Evolutionary conservation across 2,329 filamentous ascomycete genomes (phyloP).

Genomic region (Clarireedia paspali): DNA sequence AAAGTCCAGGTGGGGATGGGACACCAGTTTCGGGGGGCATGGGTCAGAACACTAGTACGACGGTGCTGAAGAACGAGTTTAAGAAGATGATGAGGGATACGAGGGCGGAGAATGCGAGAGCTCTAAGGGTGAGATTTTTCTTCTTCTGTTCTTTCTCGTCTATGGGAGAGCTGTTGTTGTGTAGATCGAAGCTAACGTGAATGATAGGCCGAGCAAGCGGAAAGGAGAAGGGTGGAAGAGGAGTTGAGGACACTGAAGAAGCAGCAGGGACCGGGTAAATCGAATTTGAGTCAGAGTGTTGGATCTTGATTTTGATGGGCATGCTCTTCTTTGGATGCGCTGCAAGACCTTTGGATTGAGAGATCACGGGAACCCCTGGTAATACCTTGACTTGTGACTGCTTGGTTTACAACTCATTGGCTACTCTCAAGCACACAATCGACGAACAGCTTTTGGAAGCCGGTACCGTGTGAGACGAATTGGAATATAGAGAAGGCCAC

Average conservation of each 20-base stretch:
- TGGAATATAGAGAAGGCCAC: too few relatives aligned
- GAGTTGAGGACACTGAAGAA: slow-evolving; percentile 45
- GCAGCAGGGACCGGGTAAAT: slow-evolving; percentile 29
- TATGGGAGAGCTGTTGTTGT: slow-evolving; percentile 10
- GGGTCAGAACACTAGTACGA: slow-evolving; percentile 47
- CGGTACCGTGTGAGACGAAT: too few relatives aligned
- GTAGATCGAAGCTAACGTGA: slow-evolving; percentile 14
- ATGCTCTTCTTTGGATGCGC: not conserved
- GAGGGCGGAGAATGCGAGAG: slow-evolving; percentile 56
- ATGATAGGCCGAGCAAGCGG: slow-evolving; percentile 60
- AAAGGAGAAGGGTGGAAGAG: slow-evolving; percentile 58
- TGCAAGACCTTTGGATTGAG: not conserved
- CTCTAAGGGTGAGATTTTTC: slow-evolving; percentile 49
- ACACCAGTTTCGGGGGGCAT: slow-evolving; percentile 23
- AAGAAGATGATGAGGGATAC: slow-evolving; percentile 76
- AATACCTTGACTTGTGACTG: too few relatives aligned
- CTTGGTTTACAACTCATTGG: too few relatives aligned
- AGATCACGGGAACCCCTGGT: not conserved
- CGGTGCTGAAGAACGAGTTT: slow-evolving; percentile 65
- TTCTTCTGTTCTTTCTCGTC: not conserved
- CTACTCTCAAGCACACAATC: too few relatives aligned
- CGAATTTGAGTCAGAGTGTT: slow-evolving; percentile 26
- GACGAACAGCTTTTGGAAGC: too few relatives aligned
- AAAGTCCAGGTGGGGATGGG: slow-evolving; percentile 39
- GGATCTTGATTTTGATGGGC: not conserved